Evolutionary conservation across 495 filamentous ascomycete genomes (phyloP).

Genomic region (Aspergillus bertholletiae): DNA sequence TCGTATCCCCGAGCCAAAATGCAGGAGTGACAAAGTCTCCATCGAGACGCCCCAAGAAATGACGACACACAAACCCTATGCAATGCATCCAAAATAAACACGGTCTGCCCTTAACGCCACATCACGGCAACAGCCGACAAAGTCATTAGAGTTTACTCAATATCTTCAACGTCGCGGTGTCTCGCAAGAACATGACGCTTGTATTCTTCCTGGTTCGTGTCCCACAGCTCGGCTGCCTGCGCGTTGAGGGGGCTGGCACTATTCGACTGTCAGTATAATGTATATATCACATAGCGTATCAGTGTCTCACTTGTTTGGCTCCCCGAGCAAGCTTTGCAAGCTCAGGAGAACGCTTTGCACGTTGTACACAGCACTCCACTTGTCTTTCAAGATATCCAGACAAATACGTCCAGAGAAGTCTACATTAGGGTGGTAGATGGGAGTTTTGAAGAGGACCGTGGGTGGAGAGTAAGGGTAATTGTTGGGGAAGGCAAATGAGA

Average conservation of each 20-base stretch:
- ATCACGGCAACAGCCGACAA: slow-evolving; percentile 5
- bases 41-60: slow-evolving; percentile 6
- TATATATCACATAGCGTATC: background rate
- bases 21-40: background rate
- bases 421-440: slow-evolving; percentile 92
- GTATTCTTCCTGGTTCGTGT: slow-evolving; percentile 82
- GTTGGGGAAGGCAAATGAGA: slow-evolving; percentile 83
- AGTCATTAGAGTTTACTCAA: slow-evolving; percentile 30
- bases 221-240: slow-evolving; percentile 95
- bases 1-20: slow-evolving; percentile 9
- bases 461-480: slow-evolving; percentile 95
- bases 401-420: slow-evolving; percentile 92
- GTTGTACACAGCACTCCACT: slow-evolving; percentile 96
- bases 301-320: slow-evolving; percentile 87
- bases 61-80: slow-evolving; percentile 18
- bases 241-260: slow-evolving; percentile 94
- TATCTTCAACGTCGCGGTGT: slow-evolving; percentile 59
- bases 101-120: slow-evolving; percentile 5
- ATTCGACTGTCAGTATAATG: slow-evolving; percentile 12
- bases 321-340: slow-evolving; percentile 90
- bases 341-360: slow-evolving; percentile 89
- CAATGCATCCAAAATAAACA: slow-evolving; percentile 17
- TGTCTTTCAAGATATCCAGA: slow-evolving; percentile 96
- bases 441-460: slow-evolving; percentile 87
- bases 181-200: slow-evolving; percentile 68